Percentiles rank a stretch among this genome's conserved stretches.
These are phyloP conservation scores for Creolimax fragrantissima DNA, from an alignment of 78 protist species.

Conservation along the genomic window DNA sequence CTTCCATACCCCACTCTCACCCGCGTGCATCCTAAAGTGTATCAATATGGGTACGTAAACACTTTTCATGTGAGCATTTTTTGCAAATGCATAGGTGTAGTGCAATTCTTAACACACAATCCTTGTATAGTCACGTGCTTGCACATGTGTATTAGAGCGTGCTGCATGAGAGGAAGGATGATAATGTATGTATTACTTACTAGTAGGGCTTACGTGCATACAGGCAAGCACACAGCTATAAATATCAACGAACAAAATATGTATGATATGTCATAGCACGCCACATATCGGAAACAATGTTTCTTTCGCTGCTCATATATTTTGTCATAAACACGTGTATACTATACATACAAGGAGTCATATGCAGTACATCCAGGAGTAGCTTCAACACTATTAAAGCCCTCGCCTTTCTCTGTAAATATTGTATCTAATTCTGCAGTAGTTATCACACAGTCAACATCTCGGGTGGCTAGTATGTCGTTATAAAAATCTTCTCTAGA, in stretches of 20 bases:
- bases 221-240: background rate
- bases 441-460: slow-evolving; percentile 63
- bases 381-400: too few species aligned
- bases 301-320: too few species aligned
- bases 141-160: too few species aligned
- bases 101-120: too few species aligned
- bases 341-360: too few species aligned
- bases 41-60: background rate
- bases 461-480: slow-evolving; percentile 29
- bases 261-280: background rate
- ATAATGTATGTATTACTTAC: too few species aligned
- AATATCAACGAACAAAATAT: background rate
- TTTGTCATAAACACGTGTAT: too few species aligned
- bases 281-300: too few species aligned
- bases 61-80: background rate
- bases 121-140: too few species aligned
- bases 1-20: background rate
- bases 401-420: slow-evolving; percentile 31
- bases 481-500: slow-evolving; percentile 70
- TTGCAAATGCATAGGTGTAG: background rate
- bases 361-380: too few species aligned
- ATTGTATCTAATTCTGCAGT: slow-evolving; percentile 65
- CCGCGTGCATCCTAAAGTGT: background rate
- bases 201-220: background rate
- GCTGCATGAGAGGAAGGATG: too few species aligned